A percentile compares a stretch with the other conserved stretches of the same genome.
Conservation (phyloP, 2,329 filamentous ascomycete species). For the Claviceps paspali region DNA sequence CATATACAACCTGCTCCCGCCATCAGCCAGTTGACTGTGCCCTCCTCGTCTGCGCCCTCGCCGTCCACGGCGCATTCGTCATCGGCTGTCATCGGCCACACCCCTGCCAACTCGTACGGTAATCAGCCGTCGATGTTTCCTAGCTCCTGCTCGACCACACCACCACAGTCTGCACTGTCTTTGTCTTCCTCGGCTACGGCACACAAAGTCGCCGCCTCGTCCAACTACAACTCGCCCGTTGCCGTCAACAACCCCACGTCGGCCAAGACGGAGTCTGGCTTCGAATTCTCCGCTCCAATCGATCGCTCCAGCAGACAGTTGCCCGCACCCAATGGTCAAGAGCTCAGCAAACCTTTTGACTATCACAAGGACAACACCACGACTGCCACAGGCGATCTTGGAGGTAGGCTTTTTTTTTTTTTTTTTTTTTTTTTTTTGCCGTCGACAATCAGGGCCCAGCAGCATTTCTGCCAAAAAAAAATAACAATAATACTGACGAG, state of each 20-base stretch:
- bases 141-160: conserved; percentile 22
- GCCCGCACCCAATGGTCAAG: conserved; percentile 2
- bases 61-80: conserved; percentile 9
- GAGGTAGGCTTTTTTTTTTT: conserved; percentile 26
- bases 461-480: no score
- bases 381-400: conserved; percentile 20
- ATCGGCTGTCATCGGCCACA: conserved; percentile 11
- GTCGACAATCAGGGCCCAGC: no score
- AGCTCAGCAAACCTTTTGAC: conserved; percentile 2
- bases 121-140: conserved; percentile 29
- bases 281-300: conserved; percentile 37
- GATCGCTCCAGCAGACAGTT: conserved; percentile 35
- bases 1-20: conserved; percentile 25
- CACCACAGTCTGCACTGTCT: conserved; percentile 18
- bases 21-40: conserved; percentile 16
- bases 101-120: conserved; percentile 26
- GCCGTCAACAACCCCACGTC: conserved; percentile 15
- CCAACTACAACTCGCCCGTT: conserved; percentile 21
- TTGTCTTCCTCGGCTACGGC: conserved; percentile 14
- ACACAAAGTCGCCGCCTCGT: conserved; percentile 10
- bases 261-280: conserved; percentile 25
- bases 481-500: no score
- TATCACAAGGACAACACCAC: conserved; percentile 9
- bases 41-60: conserved; percentile 16
- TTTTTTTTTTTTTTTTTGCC: neutral